Conservation (phyloP, 345 rosid genomes). For the Syzygium aqueum region DNA sequence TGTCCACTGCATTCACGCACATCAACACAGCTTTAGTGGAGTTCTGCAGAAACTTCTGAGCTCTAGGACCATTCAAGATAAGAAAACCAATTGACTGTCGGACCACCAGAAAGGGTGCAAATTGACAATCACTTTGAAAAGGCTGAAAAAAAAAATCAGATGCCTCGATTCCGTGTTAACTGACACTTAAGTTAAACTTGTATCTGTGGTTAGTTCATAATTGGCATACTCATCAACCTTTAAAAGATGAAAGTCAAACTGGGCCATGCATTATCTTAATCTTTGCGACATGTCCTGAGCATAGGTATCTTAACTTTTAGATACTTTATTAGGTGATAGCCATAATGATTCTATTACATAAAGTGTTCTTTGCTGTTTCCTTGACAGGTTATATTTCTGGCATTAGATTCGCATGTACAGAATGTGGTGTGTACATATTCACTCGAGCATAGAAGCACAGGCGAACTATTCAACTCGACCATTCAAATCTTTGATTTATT, state of each 20-base stretch:
- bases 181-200: background rate
- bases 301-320: background rate
- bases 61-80: background rate
- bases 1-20: background rate
- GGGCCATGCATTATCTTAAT: background rate
- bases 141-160: background rate
- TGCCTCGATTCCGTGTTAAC: background rate
- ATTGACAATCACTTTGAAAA: background rate
- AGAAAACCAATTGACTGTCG: background rate
- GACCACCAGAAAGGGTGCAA: background rate
- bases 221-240: background rate
- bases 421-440: constrained; percentile 53
- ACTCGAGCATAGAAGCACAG: constrained; percentile 59
- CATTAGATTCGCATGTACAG: constrained; percentile 39
- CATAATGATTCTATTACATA: background rate
- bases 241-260: background rate
- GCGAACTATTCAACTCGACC: constrained; percentile 33
- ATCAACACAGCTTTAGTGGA: background rate
- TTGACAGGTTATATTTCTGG: constrained; percentile 61
- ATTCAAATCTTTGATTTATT: constrained; percentile 26
- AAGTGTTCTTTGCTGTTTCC: background rate
- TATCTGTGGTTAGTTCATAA: background rate
- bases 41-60: background rate
- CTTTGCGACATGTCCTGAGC: background rate
- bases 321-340: background rate